Evolutionary conservation across 176 grass and related monocot species (phyloP).

Genomic region (Rhynchospora breviuscula): DNA sequence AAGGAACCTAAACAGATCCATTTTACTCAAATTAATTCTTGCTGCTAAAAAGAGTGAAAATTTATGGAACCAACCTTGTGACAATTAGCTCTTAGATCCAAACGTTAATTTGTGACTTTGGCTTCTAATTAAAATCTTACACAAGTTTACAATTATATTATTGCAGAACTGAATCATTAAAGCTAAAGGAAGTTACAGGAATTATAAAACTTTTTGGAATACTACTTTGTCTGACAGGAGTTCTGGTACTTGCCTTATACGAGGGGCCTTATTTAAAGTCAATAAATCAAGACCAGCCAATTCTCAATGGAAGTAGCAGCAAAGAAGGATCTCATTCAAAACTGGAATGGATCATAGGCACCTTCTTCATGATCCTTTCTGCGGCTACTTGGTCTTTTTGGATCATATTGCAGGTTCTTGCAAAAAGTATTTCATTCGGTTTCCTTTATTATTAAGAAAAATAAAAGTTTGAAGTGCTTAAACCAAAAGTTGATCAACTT

Average conservation of each 20-base stretch:
- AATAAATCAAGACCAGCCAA: conserved; percentile 20
- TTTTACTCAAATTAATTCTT: not conserved
- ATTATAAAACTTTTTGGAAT: conserved; percentile 38
- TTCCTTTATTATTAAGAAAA: not conserved
- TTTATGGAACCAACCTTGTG: not conserved
- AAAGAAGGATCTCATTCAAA: conserved; percentile 15
- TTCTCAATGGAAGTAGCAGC: not conserved
- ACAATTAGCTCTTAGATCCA: not conserved
- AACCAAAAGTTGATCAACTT: not conserved
- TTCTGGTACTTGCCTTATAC: conserved; percentile 49
- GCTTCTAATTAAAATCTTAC: not conserved
- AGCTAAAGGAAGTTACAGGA: conserved; percentile 30
- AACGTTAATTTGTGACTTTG: not conserved
- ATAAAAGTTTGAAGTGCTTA: not conserved
- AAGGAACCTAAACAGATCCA: not conserved
- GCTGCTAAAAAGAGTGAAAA: not conserved
- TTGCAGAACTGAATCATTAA: conserved; percentile 40
- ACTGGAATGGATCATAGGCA: conserved; percentile 52
- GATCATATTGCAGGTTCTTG: conserved; percentile 50
- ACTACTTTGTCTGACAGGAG: conserved; percentile 39
- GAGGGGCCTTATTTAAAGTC: conserved; percentile 46
- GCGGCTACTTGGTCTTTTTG: conserved; percentile 56
- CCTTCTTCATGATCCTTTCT: conserved; percentile 42
- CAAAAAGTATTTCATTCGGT: not conserved
- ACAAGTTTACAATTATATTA: not conserved